Evolutionary conservation across 176 grass and related monocot genomes (phyloP).

Genomic region (Zoysia japonica): DNA sequence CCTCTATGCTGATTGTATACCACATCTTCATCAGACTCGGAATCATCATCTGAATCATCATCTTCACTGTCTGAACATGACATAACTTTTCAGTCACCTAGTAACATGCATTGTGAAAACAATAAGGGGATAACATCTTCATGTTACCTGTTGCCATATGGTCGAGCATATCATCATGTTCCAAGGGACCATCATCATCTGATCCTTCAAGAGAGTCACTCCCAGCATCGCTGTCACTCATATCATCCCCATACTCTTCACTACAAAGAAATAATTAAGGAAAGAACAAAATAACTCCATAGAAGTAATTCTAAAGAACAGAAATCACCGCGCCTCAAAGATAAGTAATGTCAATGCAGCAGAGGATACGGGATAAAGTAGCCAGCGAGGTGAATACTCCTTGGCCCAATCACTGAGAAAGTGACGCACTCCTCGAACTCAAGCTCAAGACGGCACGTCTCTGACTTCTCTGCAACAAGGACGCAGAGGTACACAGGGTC

Average conservation of each 20-base stretch:
- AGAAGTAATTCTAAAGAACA: background rate
- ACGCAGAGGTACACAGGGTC: conserved; percentile 62
- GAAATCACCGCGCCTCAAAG: background rate
- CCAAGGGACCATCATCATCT: conserved; percentile 43
- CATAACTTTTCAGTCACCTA: conserved; percentile 8
- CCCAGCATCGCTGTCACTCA: conserved; percentile 57
- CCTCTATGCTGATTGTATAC: conserved; percentile 36
- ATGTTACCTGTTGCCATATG: background rate
- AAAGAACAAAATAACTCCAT: conserved; percentile 33
- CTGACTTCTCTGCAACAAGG: conserved; percentile 36
- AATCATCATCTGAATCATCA: conserved; percentile 64
- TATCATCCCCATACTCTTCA: conserved; percentile 64
- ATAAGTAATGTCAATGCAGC: background rate
- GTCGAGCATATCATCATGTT: conserved; percentile 2
- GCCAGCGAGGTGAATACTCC: conserved; percentile 65
- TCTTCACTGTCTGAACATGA: conserved; percentile 45
- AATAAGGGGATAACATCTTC: conserved; percentile 12
- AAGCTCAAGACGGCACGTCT: conserved; percentile 66
- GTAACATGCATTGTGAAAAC: background rate
- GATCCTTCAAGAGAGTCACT: conserved; percentile 48
- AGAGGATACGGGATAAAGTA: conserved; percentile 82
- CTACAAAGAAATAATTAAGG: conserved; percentile 49
- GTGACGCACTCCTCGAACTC: conserved; percentile 81
- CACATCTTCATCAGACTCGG: conserved; percentile 71
- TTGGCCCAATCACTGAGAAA: conserved; percentile 71